These are phyloP conservation scores for Flaveria floridana DNA, from an alignment of 140 eudicot species.

Conservation along the genomic window DNA sequence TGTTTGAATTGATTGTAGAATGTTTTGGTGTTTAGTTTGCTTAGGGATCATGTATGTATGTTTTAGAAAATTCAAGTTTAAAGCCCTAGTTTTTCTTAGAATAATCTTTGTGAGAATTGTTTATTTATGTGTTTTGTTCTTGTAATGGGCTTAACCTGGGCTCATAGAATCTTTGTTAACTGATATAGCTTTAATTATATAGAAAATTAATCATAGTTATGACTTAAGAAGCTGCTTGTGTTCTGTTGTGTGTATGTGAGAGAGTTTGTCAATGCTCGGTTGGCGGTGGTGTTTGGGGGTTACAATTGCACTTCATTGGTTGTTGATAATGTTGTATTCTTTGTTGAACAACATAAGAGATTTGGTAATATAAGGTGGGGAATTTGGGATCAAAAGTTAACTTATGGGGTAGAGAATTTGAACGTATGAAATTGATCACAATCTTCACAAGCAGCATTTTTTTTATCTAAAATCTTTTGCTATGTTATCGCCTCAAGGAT, in stretches of 20 bases:
- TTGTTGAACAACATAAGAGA: not conserved
- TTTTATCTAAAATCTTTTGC: not conserved
- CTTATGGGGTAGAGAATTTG: not conserved
- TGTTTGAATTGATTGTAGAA: not conserved
- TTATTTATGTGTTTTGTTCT: not conserved
- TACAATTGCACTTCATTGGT: not conserved
- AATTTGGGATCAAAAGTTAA: not conserved
- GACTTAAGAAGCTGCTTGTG: not conserved
- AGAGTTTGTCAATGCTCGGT: not conserved
- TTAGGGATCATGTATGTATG: not conserved
- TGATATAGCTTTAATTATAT: not conserved
- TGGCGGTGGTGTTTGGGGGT: not conserved
- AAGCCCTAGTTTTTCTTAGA: not conserved
- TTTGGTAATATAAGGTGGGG: not conserved
- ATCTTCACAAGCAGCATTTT: not conserved
- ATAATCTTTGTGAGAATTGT: not conserved
- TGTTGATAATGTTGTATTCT: constrained; percentile 10
- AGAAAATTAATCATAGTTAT: not conserved
- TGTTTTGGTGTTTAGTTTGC: not conserved
- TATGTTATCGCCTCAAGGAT: not conserved
- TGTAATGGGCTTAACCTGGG: not conserved
- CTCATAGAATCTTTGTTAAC: not conserved
- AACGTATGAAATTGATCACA: not conserved
- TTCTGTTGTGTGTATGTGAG: not conserved
- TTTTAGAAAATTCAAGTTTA: not conserved